Base-by-base conservation (phyloP, 2,329 filamentous ascomycete genomes). In the Seiridium unicorne region DNA sequence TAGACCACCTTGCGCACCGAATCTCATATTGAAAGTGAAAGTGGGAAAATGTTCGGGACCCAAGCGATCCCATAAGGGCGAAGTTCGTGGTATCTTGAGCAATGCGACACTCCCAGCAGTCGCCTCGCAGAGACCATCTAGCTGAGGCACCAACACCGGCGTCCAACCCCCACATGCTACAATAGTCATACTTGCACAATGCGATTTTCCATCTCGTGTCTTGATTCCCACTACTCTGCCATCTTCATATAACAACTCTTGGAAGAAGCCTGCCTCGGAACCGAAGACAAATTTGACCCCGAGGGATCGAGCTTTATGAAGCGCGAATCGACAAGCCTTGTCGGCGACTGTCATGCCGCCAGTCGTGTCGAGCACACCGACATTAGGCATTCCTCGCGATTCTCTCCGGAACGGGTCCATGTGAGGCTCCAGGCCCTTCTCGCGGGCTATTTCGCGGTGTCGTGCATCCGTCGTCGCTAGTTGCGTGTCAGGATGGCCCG, bases 321-420 rank as follows among this genome's bases (percentile, higher is more conserved):
- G 71, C 0, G 77, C 79, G 55, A 76, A 78, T 0, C 69, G 70
- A 58, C 80, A 83, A 0, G 79, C 78, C 59, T 79, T 80, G 59
- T 80, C 77, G 0, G 80, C 80, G n/a, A 74, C 64, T 2, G 74
- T 74, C 34, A 78, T 73, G 3, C 81, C 81, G 11, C 78, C 81
- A 0, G 73, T 77, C 1, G 73, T 76, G 56, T 84, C 81, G 0
- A 83, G 69, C 1, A 81, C 72, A 0, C 76, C 80, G 3, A 72
- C 61, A 36, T 70, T 65, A n/a, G 67, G 62, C 3, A 71, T 64
- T 5, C 69, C 67, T 35, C 68, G 65, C 60, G 65, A 49, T 51
- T 66, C 60, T 5, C 71, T 67, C 3, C 65, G 51, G 61, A 82
- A 79, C 0, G 79, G 73, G 60, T 79, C 70, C 35, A 79, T 64